These are phyloP conservation scores for Cyclospora cayetanensis DNA, from an alignment of 169 alveolate genomes.

Conservation along the genomic window DNA sequence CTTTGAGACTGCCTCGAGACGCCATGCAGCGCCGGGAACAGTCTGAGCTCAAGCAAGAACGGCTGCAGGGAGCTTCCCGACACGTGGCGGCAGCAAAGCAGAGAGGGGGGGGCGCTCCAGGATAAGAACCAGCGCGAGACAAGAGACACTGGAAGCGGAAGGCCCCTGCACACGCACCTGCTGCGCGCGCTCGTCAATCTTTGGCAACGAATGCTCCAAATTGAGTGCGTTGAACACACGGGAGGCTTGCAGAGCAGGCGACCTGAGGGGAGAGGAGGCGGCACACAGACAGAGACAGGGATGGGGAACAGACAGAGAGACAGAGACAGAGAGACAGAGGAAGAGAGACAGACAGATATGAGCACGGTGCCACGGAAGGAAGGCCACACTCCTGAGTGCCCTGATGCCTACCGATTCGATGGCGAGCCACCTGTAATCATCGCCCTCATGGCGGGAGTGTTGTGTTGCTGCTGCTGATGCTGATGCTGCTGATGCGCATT, in stretches of 20 bases:
- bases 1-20: too few relatives aligned
- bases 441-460: background rate
- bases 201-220: constrained; percentile 59
- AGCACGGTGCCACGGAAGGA: background rate
- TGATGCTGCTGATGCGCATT: background rate
- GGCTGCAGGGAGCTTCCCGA: background rate
- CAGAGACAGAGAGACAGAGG: background rate
- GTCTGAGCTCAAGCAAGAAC: background rate
- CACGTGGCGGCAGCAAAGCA: background rate
- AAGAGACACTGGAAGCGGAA: background rate
- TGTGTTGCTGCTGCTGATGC: background rate
- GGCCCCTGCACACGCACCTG: background rate
- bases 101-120: background rate
- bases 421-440: background rate
- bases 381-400: background rate
- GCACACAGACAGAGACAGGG: background rate
- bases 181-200: constrained; percentile 37
- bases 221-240: constrained; percentile 40
- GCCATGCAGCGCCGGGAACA: background rate
- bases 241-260: constrained; percentile 26
- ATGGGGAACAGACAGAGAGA: background rate
- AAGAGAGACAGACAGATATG: background rate
- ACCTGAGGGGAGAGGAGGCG: background rate
- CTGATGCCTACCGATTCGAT: background rate
- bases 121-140: background rate